phyloP scores from a whole-genome alignment of 2,329 filamentous ascomycete genomes.

The Colletotrichum sp. region DNA sequence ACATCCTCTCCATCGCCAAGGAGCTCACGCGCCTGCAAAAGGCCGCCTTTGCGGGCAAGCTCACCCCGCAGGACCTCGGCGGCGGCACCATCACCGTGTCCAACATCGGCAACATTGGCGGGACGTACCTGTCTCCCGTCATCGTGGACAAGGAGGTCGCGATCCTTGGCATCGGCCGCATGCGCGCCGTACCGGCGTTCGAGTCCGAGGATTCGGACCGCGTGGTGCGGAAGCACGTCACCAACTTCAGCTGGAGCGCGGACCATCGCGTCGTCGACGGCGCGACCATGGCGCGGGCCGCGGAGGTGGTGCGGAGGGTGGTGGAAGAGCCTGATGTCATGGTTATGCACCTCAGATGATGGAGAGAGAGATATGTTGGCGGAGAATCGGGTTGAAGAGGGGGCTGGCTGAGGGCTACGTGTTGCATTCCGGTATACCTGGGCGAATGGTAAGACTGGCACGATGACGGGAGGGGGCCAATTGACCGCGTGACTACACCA shows the following conservation, averaged over 20 bases:
- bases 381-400: neutral
- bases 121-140: slow-evolving; percentile 88
- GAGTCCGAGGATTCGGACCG: slow-evolving; percentile 48
- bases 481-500: neutral
- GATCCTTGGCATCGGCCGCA: slow-evolving; percentile 86
- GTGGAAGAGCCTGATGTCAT: slow-evolving; percentile 88
- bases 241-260: slow-evolving; percentile 95
- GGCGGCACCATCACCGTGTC: slow-evolving; percentile 95
- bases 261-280: slow-evolving; percentile 95
- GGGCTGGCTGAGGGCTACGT: neutral
- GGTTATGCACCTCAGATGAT: slow-evolving; percentile 79
- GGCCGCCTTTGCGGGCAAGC: slow-evolving; percentile 75
- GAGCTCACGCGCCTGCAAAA: slow-evolving; percentile 77
- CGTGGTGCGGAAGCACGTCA: slow-evolving; percentile 78
- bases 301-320: slow-evolving; percentile 76
- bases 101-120: slow-evolving; percentile 95
- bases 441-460: neutral
- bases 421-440: neutral
- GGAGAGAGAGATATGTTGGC: neutral
- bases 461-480: neutral
- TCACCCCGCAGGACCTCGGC: slow-evolving; percentile 75
- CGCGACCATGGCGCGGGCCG: slow-evolving; percentile 90
- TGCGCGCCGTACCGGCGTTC: slow-evolving; percentile 84
- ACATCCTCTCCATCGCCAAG: slow-evolving; percentile 77
- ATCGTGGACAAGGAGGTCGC: slow-evolving; percentile 91